phyloP scores from a whole-genome alignment of 2,329 filamentous ascomycete genomes.

The Sporothrix sp. region DNA sequence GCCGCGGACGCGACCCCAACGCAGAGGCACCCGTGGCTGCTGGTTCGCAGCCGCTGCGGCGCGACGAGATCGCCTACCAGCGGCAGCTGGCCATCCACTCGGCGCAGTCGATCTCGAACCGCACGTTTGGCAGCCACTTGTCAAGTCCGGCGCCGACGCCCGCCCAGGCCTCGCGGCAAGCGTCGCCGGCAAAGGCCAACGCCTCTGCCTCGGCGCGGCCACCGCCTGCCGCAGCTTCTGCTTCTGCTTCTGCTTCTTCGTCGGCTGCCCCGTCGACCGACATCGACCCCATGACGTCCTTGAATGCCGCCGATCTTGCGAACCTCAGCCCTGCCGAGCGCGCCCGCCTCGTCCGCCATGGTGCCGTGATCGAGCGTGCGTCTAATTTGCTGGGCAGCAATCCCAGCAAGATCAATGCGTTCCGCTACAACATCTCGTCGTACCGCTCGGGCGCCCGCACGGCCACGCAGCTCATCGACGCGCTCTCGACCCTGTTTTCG shows the following conservation, averaged over 20 bases:
- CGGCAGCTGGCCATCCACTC: conserved; percentile 86
- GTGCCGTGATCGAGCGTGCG: conserved; percentile 77
- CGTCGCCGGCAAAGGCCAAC: conserved; percentile 1
- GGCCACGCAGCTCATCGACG: conserved; percentile 70
- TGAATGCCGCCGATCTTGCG: conserved; percentile 40
- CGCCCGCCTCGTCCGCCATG: conserved; percentile 69
- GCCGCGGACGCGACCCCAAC: conserved; percentile 78
- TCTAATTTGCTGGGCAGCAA: conserved; percentile 73
- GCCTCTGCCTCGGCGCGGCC: background rate
- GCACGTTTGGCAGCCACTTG: conserved; percentile 78
- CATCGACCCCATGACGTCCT: conserved; percentile 37
- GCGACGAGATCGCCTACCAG: conserved; percentile 87
- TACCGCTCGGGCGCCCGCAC: conserved; percentile 62
- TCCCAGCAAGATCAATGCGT: conserved; percentile 60
- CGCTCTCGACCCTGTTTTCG: conserved; percentile 73
- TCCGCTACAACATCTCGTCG: conserved; percentile 69
- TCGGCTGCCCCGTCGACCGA: conserved; percentile 10
- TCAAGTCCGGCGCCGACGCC: conserved; percentile 40
- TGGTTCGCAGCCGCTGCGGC: conserved; percentile 67
- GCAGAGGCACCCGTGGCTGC: conserved; percentile 60
- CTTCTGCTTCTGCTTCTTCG: background rate
- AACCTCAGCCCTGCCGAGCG: conserved; percentile 66
- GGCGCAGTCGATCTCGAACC: conserved; percentile 66
- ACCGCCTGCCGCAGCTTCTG: background rate
- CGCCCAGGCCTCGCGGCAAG: conserved; percentile 15